Evolutionary conservation across 176 grass and related monocot genomes (phyloP), one percentile per base, ranked within the genome.

Genomic region (Echinochloa phyllopogon): DNA sequence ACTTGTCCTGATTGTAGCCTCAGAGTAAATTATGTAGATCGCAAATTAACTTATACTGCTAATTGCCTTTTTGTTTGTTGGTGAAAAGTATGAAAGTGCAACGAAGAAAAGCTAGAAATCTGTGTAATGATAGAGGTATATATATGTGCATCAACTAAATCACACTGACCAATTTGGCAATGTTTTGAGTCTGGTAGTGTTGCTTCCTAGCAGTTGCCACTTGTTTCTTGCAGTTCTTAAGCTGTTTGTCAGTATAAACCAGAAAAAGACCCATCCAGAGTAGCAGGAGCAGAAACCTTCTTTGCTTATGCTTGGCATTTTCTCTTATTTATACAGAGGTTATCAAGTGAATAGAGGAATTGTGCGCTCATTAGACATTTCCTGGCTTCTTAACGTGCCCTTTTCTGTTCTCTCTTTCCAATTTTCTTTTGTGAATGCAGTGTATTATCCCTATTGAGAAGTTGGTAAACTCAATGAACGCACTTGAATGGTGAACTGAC

Each of bases 21-120:
- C 62, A 78, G 24, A 51, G 53, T 71, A 53, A 71, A 83, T 21
- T 71, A 71, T 78, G 65, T 72, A 83, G 45, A 72, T 83, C 76
- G 65, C 25, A 51, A 44, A 71, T 77, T 79, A 47, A 74, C 44
- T 6, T 74, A 63, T n/a, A 38, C 36, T 62, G 23, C 21, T 74
- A 65, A 3, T 4, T 21, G 14, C 56, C 56, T 72, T 64, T 84
- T 25, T 45, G 25, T 76, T 40, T 83, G 37, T 18, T 78, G 38
- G 67, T 72, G 9, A 47, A 42, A 65, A 64, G 2, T 59, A 37
- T 47, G 21, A 59, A n/a, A 70, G 38, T 13, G 16, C 66, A 69
- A 20, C 20, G 16, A 40, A 40, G 63, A 20, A 40, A 67, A 67
- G 23, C 23, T 44, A 71, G 51, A 86, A 76, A 76, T 43, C 24